Base-by-base conservation (phyloP, 768 basidiomycete species). In the Xerocomellus amylosporus region DNA sequence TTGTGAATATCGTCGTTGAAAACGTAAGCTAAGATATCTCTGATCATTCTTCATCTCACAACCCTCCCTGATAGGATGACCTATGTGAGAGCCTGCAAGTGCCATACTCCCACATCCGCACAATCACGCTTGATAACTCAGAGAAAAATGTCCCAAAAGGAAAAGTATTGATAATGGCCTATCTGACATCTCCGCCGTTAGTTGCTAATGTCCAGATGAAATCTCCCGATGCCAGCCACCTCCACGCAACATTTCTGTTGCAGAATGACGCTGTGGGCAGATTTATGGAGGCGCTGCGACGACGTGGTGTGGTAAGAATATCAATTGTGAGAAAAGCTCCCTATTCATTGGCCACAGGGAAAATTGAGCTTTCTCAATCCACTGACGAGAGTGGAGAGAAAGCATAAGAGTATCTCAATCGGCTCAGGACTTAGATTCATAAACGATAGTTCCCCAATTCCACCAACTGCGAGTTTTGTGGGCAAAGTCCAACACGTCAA, bases 51-150 rank as follows among this genome's bases (percentile, higher is more conserved):
- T 53, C 22, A 22, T 47, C 37, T 64, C 36, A 49, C 17, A n/a
- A n/a, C 43, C 15, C 42, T 59, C 20, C 55, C 53, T 22, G 10
- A 49, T 48, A 78, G 83, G 78, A 74, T 17, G 81, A 79, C 53
- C 63, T 70, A 41, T 74, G 79, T 41, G 84, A 86, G 38, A 82
- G 80, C 5, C 67, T 86, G 20, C 73, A 76, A 48, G 67, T 82
- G 3, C 68, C 71, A 4, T 84, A 79, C 63, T 24, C 58, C 70
- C 43, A 64, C 64, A n/a, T 66, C 53, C 51, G 58, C 54, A 60
- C 61, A 24, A 61, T 69, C 46, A 63, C 63, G 40, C 33, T 72
- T 26, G 48, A 64, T 59, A 51, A 62, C 39, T 66, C 68, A 17
- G 61, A 65, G 19, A 51, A 62, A 55, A 24, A 51, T 33, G 53